Evolutionary conservation across 2,329 filamentous ascomycete genomes (phyloP).

Genomic region (Cladophialophora immunda): DNA sequence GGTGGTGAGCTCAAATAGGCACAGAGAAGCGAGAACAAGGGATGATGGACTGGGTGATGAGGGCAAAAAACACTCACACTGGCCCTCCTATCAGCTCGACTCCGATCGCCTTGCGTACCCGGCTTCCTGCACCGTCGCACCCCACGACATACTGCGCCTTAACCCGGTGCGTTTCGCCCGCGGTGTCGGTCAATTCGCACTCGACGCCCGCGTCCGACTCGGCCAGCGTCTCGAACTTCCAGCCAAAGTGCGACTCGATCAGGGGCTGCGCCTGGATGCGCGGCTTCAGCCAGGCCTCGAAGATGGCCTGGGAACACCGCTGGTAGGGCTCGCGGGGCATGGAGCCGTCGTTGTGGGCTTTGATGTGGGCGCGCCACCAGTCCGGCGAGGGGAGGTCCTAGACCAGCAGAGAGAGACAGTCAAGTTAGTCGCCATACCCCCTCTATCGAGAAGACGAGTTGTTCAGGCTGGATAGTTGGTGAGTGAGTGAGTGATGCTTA

Average conservation of each 20-base stretch:
- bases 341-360: conserved; percentile 46
- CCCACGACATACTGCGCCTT: conserved; percentile 42
- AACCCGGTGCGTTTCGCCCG: conserved; percentile 38
- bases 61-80: conserved; percentile 36
- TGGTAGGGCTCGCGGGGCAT: conserved; percentile 46
- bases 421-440: background rate
- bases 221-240: conserved; percentile 39
- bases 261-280: conserved; percentile 38
- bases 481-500: no score
- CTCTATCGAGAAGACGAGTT: background rate
- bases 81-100: conserved; percentile 42
- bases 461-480: background rate
- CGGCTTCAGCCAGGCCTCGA: conserved; percentile 48
- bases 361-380: conserved; percentile 39
- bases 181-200: conserved; percentile 35
- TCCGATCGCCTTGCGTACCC: conserved; percentile 39
- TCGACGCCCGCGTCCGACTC: conserved; percentile 38
- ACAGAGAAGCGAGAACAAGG: conserved; percentile 1
- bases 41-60: background rate
- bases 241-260: conserved; percentile 44
- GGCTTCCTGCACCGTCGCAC: conserved; percentile 45
- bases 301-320: conserved; percentile 46
- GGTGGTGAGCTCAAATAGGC: no score
- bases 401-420: background rate
- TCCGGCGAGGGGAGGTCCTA: conserved; percentile 28